phyloP scores from a whole-genome alignment of 441 rosid species.

The Brassica balearica region DNA sequence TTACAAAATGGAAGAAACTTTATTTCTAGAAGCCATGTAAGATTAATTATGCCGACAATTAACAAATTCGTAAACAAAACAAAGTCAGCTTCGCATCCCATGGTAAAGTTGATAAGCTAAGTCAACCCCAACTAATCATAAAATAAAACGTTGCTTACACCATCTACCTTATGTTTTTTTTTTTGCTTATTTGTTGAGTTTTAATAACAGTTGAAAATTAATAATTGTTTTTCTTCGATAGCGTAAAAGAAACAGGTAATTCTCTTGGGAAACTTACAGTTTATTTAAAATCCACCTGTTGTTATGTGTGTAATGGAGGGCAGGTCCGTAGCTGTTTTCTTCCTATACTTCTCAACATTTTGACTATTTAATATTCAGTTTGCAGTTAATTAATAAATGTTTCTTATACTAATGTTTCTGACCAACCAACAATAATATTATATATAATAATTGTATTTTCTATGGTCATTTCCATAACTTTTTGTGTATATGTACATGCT shows the following conservation, averaged over 20 bases:
- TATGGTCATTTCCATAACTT: slow-evolving; percentile 16
- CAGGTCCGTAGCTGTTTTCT: slow-evolving; percentile 32
- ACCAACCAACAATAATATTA: slow-evolving; percentile 25
- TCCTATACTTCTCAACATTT: slow-evolving; percentile 5
- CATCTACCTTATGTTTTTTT: background rate
- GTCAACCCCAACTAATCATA: slow-evolving; percentile 36
- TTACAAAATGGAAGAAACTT: background rate
- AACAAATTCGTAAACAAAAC: background rate
- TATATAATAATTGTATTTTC: background rate
- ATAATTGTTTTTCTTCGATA: slow-evolving; percentile 14
- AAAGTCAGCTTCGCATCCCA: slow-evolving; percentile 28
- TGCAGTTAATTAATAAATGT: slow-evolving; percentile 5
- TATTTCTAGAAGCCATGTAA: slow-evolving; percentile 16
- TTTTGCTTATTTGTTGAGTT: slow-evolving; percentile 10
- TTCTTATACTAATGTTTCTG: slow-evolving; percentile 8
- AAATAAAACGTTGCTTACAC: slow-evolving; percentile 20
- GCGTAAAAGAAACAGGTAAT: slow-evolving; percentile 40
- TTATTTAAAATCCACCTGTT: slow-evolving; percentile 23
- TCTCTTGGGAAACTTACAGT: background rate
- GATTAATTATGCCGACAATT: slow-evolving; percentile 30
- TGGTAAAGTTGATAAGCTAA: slow-evolving; percentile 21
- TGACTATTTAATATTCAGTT: slow-evolving; percentile 18
- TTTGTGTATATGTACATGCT: slow-evolving; percentile 25
- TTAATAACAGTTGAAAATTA: background rate
- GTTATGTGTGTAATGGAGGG: slow-evolving; percentile 30